Evolutionary conservation across 1,139 yeast species (phyloP), one percentile per base, ranked within the genome.

Genomic region (Kodamaea alishanica): DNA sequence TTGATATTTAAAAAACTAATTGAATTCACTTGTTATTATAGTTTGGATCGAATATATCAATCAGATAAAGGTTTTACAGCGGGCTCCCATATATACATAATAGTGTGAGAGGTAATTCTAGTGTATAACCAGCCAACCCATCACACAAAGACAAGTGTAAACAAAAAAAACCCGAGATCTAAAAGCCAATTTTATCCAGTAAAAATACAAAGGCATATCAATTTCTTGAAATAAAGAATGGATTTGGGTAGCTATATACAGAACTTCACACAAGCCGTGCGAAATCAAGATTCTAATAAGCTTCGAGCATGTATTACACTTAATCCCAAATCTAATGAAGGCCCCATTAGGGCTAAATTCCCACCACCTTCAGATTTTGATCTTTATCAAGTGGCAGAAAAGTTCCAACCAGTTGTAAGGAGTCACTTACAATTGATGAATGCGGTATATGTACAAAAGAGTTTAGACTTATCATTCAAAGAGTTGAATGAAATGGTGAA

Each of bases 401-500:
- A 60, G 50, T 70, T 67, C 46, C 56, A 63, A 32, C 61, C 63
- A 7, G 58, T 56, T 32, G 30, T 73, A 4, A 51, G 49, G 12
- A 41, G 60, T 8, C 70, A 75, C 45, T 50, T 73, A 25, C 54
- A 58, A 38, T 52, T 72, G 33, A 61, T 71, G 61, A 64, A 63
- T 42, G 58, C 72, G 12, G 62, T 68, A 27, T 64, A 70, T 44
- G 47, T 60, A 8, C 55, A 55, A 12, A 64, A 65, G 40, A 65
- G 70, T 41, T 60, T 73, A 30, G 65, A 62, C 31, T 45, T 44
- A 29, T 63, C 72, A 8, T 78, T 79, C 46, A 55, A 54, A 8
- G 57, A 60, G 34, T 59, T 70, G 37, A 64, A 70, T 35, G 70
- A 65, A 23, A 53, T 79, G 55, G 67, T 79, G 32, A 65, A 63